Evolutionary conservation across 1,139 yeast species (phyloP), one percentile per base, ranked within the genome.

Genomic region (Diutina mesorugosa): DNA sequence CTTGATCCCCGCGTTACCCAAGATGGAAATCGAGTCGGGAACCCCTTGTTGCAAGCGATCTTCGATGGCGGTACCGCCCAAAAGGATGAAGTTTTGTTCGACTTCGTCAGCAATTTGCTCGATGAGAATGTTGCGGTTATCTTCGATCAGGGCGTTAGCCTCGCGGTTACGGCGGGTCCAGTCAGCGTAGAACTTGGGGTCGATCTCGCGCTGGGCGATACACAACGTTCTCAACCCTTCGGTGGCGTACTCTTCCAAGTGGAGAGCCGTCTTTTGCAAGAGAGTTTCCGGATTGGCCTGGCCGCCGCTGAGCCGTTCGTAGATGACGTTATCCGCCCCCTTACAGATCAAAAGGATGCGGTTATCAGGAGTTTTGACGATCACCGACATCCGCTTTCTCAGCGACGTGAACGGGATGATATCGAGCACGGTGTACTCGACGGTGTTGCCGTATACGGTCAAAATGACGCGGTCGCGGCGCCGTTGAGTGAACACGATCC

Each of bases 51-150:
- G 99, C 59, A 93, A 77, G 65, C 97, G 79, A 71, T 93, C 99
- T 69, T 93, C 99, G 69, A 93, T 93, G 21, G 99, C 99, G 38
- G 99, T 93, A 64, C 98, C 99, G 60, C 99, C 99, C 47, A 93
- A 72, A 59, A 93, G 73, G 16, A 74, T 74, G 63, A 93, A 73
- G 48, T 83, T 83, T 38, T 80, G 77, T 70, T 93, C 99, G 63
- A 93, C 83, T 56, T 84, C 82, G 56, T 90, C 93, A 45, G 53
- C 53, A 4, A 74, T 79, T 1, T 66, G 72, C 61, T 76, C 81
- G 75, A 77, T 75, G 57, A 69, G 68, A 6, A 32, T 32, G 9
- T 90, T 97, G 67, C 98, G 81, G 58, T 87, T 77, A 52, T 82
- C 86, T 52, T 86, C 78, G 54, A 95, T 83, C 1, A 87, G 79